phyloP scores from a whole-genome alignment of 129 eudicot species.

The Flaveria linearis region DNA sequence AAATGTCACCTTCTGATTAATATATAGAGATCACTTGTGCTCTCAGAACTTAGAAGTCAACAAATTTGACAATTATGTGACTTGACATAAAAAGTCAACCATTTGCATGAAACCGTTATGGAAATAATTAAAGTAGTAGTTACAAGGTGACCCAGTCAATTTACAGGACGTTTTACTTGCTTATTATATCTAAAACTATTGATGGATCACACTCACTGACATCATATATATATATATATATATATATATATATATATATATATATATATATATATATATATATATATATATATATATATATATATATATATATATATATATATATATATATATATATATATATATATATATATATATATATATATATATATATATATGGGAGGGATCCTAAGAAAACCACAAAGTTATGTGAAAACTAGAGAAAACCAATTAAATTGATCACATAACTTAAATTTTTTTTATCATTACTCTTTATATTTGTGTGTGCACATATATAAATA shows the following conservation, averaged over 20 bases:
- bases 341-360: no score
- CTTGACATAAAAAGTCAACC: constrained; percentile 16
- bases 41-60: constrained; percentile 20
- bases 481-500: no score
- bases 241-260: no score
- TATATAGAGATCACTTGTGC: background rate
- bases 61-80: constrained; percentile 9
- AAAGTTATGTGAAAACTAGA: no score
- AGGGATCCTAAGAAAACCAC: no score
- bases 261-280: no score
- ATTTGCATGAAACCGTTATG: constrained; percentile 20
- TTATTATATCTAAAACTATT: constrained; percentile 16
- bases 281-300: background rate
- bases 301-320: no score
- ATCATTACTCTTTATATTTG: no score
- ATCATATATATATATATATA: constrained; percentile 16
- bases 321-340: no score
- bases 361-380: no score
- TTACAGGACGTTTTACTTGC: constrained; percentile 17
- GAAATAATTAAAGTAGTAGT: constrained; percentile 6
- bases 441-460: no score
- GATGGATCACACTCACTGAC: constrained; percentile 41
- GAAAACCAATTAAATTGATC: no score
- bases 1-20: background rate
- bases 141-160: constrained; percentile 27